Evolutionary conservation across 768 basidiomycete species (phyloP).

Genomic region (Boletus tylopilopsis): DNA sequence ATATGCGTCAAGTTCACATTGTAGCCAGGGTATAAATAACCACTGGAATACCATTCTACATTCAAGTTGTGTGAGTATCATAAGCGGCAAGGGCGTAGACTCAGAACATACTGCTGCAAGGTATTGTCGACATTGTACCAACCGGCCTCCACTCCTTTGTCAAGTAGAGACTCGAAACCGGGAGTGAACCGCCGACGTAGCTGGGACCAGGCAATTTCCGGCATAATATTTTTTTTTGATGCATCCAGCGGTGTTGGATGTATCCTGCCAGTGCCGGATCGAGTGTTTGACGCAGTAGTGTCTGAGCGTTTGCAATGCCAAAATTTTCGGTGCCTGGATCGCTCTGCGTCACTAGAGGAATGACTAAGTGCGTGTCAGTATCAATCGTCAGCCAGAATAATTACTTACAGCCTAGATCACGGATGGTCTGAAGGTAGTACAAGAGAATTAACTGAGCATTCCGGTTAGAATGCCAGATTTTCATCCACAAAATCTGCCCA

Average conservation of each 20-base stretch:
- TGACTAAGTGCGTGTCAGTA: background rate
- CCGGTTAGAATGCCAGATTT: background rate
- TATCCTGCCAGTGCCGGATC: background rate
- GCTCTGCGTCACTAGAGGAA: background rate
- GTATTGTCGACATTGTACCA: too few relatives aligned
- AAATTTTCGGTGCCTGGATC: background rate
- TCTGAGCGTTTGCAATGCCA: background rate
- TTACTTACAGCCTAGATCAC: background rate
- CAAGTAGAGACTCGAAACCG: background rate
- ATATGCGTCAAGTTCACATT: too few relatives aligned
- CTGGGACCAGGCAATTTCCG: background rate
- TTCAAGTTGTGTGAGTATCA: too few relatives aligned
- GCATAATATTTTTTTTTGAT: background rate
- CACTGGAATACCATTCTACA: too few relatives aligned
- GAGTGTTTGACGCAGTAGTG: background rate
- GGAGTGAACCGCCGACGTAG: background rate
- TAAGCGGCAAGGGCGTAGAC: too few relatives aligned
- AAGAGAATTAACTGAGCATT: background rate
- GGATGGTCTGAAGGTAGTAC: background rate
- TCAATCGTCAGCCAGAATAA: background rate
- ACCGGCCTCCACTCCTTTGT: background rate
- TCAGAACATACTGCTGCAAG: too few relatives aligned
- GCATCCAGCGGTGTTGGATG: background rate
- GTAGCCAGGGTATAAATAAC: too few relatives aligned
- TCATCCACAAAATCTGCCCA: background rate